Base-by-base conservation (phyloP, 768 basidiomycete genomes). In the Phallus indusiatus region DNA sequence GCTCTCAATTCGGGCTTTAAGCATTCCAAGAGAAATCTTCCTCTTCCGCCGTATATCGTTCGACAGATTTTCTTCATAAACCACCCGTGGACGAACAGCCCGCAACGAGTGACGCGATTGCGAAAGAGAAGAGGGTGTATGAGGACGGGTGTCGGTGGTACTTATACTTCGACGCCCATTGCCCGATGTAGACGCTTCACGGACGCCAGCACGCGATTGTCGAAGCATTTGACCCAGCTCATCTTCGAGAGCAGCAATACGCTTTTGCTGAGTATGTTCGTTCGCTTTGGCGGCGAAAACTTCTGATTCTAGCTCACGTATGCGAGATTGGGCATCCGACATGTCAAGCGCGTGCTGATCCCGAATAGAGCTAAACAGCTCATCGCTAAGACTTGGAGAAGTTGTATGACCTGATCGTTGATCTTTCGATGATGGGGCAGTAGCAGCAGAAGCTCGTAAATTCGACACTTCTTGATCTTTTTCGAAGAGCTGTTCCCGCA, bases 1-100 rank as follows among this genome's bases (percentile, higher is more conserved):
- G 68, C 88, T 86, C 61, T 92, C 88, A 65, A 94, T 94, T 48
- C 91, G 83, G 20, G 89, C 90, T 67, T 91, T 92, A 54, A 94
- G 81, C 88, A 94, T 94, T 70, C 85, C 83, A 64, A 94, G 71
- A 71, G 88, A 90, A 64, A 90, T 83, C 65, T 83, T 81, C 57
- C 90, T 85, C 67, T 91, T 91, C 71, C 92, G 90, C 28, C 81
- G 75, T 36, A 86, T 85, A 70, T 90, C 87, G 0, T 86, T 79
- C 7, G 86, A 81, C 52, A 93, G 76, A 54, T 78, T 80, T 28
- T 82, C 79, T 61, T 90, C 88, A 58, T 88, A 81, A 3, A 83
- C 77, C 1, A 84, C 79, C 22, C 85, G 77, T 24, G 81, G 74
- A 46, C 56, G 60, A 14, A 51, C 16, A n/a, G 14, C 42, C 12